Base-by-base conservation (phyloP, 768 basidiomycete species). In the Chalciporus piperatus region DNA sequence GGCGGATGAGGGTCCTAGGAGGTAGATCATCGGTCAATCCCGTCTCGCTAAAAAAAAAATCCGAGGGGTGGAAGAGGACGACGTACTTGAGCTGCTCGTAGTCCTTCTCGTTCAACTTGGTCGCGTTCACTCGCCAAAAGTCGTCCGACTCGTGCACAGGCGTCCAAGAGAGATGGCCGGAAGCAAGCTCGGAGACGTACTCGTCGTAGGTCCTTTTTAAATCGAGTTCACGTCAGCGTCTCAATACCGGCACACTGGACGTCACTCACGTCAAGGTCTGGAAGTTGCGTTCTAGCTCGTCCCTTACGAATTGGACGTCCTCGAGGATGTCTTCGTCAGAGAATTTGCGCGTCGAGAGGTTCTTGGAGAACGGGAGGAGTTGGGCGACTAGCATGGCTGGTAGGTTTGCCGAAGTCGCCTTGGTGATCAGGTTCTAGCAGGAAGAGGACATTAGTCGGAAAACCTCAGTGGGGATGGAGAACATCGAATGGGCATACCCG, bases 101-200 rank as follows among this genome's bases (percentile, higher is more conserved):
- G 62, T 92, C 87, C 48, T 81, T 83, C 55, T 98, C 94, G 57
- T 93, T 91, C 39, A 98, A 71, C 64, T 83, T 92, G 7, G 75
- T 72, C 5, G 89, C 94, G 64, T 98, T 98, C 74, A 95, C 93
- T 64, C 89, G 91, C 97, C 97, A 99, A 74, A 99, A 99, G 32
- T 92, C 84, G 54, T 98, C 96, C 2, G 91, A 95, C 64, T 94
- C 91, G 63, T 99, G 97, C 10, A 92, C 89, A 12, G 96, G 95
- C 5, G 91, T 85, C 97, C 97, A 98, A 6, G 92, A 89, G 22
- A 98, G 72, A 66, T 93, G 92, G 2, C 95, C 94, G 5, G 89
- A 91, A 16, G 83, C 75, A 27, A 99, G 74, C 67, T 98, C 96
- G 0, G 92, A 94, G 11, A 80, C 82, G 64, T 98, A 99, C 70